Evolutionary conservation across 768 basidiomycete genomes (phyloP), one percentile per base, ranked within the genome.

Genomic region (Serpula lacrymans): DNA sequence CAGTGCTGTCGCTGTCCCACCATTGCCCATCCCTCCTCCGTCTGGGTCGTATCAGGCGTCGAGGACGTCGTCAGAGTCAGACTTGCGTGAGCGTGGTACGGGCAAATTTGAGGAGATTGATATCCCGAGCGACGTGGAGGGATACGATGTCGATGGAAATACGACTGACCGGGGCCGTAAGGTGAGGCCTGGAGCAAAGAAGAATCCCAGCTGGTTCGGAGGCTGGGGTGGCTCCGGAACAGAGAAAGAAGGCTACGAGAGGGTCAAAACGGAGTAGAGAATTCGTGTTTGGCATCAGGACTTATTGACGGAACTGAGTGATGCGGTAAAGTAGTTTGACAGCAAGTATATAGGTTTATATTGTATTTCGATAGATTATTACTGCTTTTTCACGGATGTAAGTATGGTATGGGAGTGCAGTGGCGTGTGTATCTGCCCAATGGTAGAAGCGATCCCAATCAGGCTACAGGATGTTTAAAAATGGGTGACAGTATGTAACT

Each of bases 91-190:
- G 52, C 69, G 78, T 32, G 62, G 67, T 9, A 40, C 66, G 34
- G 70, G 71, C 20, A 65, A 45, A 53, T 83, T 82, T 46, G 86
- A 87, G 49, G 82, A 88, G 62, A 73, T 80, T 2, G 78, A 82
- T 45, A 77, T 81, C n/a, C 77, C 77, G 29, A 82, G 80, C 41
- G 84, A 88, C 47, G 72, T 70, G 11, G 85, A 88, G 46, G 81
- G 77, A 5, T 76, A 84, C 41, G 75, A 79, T 39, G 65, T 64
- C 8, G 52, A 50, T 6, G 66, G 48, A 23, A 54, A 37, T 6
- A 32, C 44, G n/a, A 42, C 30, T 7, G 37, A 26, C 46, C 41
- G 42, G 44, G 52, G 17, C 34, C 54, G 25, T 30, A 38, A 35
- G 48, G 57, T 16, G 38, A 33, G 47, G 39, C 62, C 64, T 0